Base-by-base conservation (phyloP, 2,329 filamentous ascomycete genomes). In the Ambrosiella beaveri region DNA sequence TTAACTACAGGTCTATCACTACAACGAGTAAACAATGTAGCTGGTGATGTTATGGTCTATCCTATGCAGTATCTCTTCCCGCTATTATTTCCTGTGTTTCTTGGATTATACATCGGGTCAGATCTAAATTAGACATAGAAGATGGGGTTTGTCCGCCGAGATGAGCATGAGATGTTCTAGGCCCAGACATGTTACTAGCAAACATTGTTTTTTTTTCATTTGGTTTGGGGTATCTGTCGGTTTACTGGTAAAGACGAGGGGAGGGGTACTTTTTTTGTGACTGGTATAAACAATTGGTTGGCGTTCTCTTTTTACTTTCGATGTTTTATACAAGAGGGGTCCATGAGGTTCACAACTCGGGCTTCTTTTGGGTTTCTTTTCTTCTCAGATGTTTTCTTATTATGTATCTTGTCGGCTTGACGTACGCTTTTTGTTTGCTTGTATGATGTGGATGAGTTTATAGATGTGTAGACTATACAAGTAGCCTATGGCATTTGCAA, bases 1-100 rank as follows among this genome's bases (percentile, higher is more conserved):
- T 63, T 58, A 13, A 49, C 49, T 13, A 36, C 49, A 93, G 87
- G 84, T 93, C 62, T 94, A 89, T 70, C 87, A 94, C 70, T 91
- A 88, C 74, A 91, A 94, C 68, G 87, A 94, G 74, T 91, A 77
- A 75, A 38, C 13, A 15, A 37, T 38, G 27, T 36, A 37, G 3
- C 8, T 2, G n/a, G 7, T 52, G 11, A 41, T 37, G 13, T 7
- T 50, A 49, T 36, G 38, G 45, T 54, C 35, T 49, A 39, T 57
- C 39, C 39, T 40, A 54, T 52, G 40, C 44, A 41, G 11, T 47
- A 47, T 47, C n/a, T 47, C 44, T 15, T 47, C 44, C 11, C 11
- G 4, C 19, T 19, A 17, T 47, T 17, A n/a, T 8, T 13, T 5
- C 8, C 9, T 2, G 7, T n/a, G n/a, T 8, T 47, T 45, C 35